These are phyloP conservation scores for Tetrahymena malaccensis DNA, from an alignment of 73 alveolate species.

Conservation along the genomic window DNA sequence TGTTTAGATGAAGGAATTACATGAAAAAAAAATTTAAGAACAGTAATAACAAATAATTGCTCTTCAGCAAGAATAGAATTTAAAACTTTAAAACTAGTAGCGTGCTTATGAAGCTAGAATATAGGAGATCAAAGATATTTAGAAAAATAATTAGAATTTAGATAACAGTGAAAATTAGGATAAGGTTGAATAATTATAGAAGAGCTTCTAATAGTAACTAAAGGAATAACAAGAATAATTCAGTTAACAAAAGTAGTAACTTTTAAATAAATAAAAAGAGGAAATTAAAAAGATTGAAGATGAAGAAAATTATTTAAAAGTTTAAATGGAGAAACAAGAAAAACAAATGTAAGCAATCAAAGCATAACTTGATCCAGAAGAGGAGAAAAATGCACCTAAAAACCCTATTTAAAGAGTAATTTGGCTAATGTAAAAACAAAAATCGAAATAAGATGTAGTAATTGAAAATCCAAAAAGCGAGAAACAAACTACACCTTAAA, in stretches of 20 bases:
- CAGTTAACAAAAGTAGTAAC: background rate
- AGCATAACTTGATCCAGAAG: background rate
- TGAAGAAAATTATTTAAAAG: background rate
- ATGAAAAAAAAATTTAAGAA: background rate
- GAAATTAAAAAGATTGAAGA: background rate
- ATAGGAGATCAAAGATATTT: background rate
- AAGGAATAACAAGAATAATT: background rate
- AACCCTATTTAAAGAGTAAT: background rate
- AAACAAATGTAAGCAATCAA: background rate
- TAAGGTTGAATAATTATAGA: background rate
- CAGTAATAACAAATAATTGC: background rate
- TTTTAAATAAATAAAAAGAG: background rate
- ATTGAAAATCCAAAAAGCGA: background rate
- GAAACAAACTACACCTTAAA: background rate
- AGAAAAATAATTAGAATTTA: background rate
- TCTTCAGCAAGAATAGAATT: background rate
- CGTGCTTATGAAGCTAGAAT: background rate
- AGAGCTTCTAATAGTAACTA: background rate
- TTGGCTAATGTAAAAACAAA: background rate
- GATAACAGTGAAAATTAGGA: background rate
- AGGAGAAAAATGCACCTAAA: background rate
- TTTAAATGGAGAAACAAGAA: background rate
- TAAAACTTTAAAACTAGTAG: background rate
- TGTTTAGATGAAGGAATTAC: background rate
- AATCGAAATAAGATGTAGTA: background rate